Conservation (phyloP, 176 grass and related monocot species). For the Cenchrus americanus region DNA sequence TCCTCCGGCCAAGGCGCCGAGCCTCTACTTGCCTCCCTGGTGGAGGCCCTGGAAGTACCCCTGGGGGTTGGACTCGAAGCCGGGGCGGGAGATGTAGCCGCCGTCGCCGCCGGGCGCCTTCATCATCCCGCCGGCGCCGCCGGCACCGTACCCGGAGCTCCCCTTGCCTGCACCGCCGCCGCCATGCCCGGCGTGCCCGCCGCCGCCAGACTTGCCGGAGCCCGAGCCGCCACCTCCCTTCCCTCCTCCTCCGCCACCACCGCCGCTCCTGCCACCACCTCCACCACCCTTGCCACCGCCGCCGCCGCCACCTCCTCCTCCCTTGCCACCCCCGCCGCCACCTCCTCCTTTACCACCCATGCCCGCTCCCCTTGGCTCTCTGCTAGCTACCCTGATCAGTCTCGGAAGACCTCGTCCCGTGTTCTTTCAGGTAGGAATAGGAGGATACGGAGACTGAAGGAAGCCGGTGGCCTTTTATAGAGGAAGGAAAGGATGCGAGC, state of each 20-base stretch:
- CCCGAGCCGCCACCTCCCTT: neutral
- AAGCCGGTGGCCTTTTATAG: neutral
- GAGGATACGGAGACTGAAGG: no score
- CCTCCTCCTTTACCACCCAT: conserved; percentile 36
- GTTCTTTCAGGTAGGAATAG: no score
- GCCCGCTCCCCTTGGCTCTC: neutral
- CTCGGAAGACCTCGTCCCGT: neutral
- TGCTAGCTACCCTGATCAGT: neutral
- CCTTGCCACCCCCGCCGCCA: neutral
- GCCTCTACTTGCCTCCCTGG: conserved; percentile 5
- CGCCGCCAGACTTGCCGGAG: neutral
- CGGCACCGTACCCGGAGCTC: neutral
- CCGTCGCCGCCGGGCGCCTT: conserved; percentile 20
- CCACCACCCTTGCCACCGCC: neutral
- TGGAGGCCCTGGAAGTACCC: conserved; percentile 45
- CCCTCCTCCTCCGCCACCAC: neutral
- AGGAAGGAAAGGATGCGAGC: neutral
- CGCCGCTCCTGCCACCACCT: neutral
- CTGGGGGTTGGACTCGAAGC: conserved; percentile 38
- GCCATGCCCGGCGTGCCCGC: neutral
- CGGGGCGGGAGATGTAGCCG: conserved; percentile 22
- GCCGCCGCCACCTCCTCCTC: neutral
- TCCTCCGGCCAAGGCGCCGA: neutral
- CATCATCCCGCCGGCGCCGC: conserved; percentile 10
- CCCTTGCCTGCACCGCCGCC: conserved; percentile 13